Conservation (phyloP, 768 basidiomycete genomes). For the Termitomyces sp. region DNA sequence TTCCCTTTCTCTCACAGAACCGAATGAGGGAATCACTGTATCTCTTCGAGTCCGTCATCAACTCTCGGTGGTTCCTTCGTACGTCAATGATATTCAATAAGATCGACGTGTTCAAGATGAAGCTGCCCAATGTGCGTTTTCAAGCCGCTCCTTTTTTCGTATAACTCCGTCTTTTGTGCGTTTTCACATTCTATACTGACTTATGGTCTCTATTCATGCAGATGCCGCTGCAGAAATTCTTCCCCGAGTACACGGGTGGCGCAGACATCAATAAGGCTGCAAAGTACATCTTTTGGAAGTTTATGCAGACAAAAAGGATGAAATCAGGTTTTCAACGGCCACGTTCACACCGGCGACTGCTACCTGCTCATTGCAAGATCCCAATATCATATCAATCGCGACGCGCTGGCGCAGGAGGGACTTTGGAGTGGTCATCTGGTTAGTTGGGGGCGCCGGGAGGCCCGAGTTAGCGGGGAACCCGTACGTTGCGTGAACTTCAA, state of each 20-base stretch:
- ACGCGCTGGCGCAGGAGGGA: too few relatives aligned
- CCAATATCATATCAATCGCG: too few relatives aligned
- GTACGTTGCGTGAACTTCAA: too few relatives aligned
- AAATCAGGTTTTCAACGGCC: too few relatives aligned
- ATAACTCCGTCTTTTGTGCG: background rate
- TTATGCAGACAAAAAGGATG: slow-evolving; percentile 87
- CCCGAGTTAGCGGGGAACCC: too few relatives aligned
- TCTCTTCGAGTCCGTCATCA: slow-evolving; percentile 56
- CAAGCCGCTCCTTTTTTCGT: background rate
- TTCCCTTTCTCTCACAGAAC: slow-evolving; percentile 48
- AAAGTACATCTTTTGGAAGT: slow-evolving; percentile 92
- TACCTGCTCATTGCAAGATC: too few relatives aligned
- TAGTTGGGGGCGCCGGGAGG: too few relatives aligned
- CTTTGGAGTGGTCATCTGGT: too few relatives aligned
- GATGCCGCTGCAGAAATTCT: slow-evolving; percentile 72
- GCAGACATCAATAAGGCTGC: slow-evolving; percentile 91
- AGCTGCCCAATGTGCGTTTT: slow-evolving; percentile 35
- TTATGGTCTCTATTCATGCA: slow-evolving; percentile 14
- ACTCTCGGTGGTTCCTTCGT: slow-evolving; percentile 76
- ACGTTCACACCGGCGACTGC: too few relatives aligned
- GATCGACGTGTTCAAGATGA: slow-evolving; percentile 90
- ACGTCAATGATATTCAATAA: slow-evolving; percentile 93
- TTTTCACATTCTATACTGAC: background rate
- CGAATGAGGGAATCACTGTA: slow-evolving; percentile 91
- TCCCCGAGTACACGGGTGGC: slow-evolving; percentile 87